phyloP scores from a whole-genome alignment of 2,329 filamentous ascomycete species.

The Geosmithia putterillii region DNA sequence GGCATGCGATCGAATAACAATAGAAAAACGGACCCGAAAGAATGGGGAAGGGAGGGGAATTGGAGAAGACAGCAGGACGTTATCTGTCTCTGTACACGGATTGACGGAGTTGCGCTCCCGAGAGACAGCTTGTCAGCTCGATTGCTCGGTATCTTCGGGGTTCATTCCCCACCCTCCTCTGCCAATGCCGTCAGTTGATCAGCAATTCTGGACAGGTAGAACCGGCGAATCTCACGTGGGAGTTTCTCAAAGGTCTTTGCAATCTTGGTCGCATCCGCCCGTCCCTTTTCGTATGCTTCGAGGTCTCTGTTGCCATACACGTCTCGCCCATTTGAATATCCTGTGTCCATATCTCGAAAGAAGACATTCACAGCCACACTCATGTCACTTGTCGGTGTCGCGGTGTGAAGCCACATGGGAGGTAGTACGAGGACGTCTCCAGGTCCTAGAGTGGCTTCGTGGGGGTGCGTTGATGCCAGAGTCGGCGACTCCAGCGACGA shows the following conservation, averaged over 20 bases:
- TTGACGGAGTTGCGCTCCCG: no score
- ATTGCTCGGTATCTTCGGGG: neutral
- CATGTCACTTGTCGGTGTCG: slow-evolving; percentile 40
- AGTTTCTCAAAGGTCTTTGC: slow-evolving; percentile 49
- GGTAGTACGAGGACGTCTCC: slow-evolving; percentile 76
- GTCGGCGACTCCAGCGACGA: slow-evolving; percentile 25
- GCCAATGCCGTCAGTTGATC: slow-evolving; percentile 40
- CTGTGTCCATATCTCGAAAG: slow-evolving; percentile 54
- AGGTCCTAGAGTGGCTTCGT: slow-evolving; percentile 51
- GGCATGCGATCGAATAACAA: no score
- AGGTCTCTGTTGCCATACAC: slow-evolving; percentile 84
- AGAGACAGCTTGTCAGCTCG: no score
- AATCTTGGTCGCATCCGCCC: slow-evolving; percentile 59
- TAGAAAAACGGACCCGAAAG: no score
- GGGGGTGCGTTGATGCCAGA: slow-evolving; percentile 42
- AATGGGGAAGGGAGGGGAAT: no score
- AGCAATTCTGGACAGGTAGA: slow-evolving; percentile 63
- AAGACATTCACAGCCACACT: slow-evolving; percentile 86
- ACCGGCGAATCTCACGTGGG: slow-evolving; percentile 53
- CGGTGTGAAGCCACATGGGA: slow-evolving; percentile 74
- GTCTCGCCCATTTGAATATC: slow-evolving; percentile 60
- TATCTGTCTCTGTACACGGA: no score
- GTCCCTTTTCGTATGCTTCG: slow-evolving; percentile 70
- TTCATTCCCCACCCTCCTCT: neutral
- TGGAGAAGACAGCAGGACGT: no score